Percentiles rank a stretch among this genome's conserved stretches.
These are phyloP conservation scores for Russula foetens DNA, from an alignment of 768 basidiomycete genomes.

Conservation along the genomic window DNA sequence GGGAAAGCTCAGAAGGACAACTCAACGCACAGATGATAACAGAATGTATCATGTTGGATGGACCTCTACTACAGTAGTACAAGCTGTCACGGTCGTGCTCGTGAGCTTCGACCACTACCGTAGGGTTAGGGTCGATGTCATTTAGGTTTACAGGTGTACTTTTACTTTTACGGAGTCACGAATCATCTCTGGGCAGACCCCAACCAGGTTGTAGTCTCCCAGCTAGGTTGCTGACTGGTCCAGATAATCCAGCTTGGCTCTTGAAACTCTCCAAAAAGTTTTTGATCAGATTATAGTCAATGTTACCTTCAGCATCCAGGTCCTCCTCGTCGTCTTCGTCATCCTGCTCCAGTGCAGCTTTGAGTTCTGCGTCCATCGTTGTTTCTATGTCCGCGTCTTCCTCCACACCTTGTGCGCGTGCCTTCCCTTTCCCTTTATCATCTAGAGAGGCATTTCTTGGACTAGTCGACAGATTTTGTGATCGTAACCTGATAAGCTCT, in stretches of 20 bases:
- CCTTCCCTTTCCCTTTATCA: conserved; percentile 41
- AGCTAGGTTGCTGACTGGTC: conserved; percentile 86
- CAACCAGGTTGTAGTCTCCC: conserved; percentile 76
- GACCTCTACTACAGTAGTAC: no score
- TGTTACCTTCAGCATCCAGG: conserved; percentile 36
- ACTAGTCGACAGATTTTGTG: conserved; percentile 17
- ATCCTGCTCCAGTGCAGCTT: conserved; percentile 46
- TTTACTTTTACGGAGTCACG: not conserved
- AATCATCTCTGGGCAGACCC: conserved; percentile 60
- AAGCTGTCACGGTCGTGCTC: no score
- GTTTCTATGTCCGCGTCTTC: conserved; percentile 66
- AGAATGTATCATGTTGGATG: conserved; percentile 18
- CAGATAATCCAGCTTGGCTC: conserved; percentile 80
- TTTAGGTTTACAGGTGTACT: no score
- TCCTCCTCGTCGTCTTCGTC: conserved; percentile 54
- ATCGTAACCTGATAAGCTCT: conserved; percentile 51
- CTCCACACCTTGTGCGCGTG: conserved; percentile 32
- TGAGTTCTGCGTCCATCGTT: conserved; percentile 86
- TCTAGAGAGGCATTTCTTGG: not conserved
- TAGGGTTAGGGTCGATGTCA: conserved; percentile 11
- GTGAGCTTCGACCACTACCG: not conserved
- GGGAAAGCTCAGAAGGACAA: not conserved
- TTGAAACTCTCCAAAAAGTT: conserved; percentile 97
- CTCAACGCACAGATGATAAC: conserved; percentile 19
- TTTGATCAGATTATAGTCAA: conserved; percentile 90